Percentiles rank a stretch among this genome's conserved stretches.
These are phyloP conservation scores for Ustilago shanxiensis DNA, from an alignment of 1,284 basidiomycete species.

Conservation along the genomic window DNA sequence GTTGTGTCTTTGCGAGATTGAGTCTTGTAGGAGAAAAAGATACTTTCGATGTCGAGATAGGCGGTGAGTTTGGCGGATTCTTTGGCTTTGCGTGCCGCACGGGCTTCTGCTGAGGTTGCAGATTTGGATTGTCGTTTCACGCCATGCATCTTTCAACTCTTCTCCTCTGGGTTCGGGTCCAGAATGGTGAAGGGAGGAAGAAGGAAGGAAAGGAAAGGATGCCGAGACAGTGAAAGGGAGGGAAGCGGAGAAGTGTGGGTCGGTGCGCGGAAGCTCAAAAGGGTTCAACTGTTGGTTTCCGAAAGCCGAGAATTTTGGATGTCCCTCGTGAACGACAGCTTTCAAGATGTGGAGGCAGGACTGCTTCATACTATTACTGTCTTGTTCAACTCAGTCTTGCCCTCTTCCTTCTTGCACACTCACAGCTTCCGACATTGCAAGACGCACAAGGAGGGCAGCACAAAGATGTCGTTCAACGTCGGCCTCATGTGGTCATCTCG, in stretches of 20 bases:
- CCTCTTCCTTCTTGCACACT: background rate
- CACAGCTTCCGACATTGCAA: background rate
- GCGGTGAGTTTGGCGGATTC: slow-evolving; percentile 53
- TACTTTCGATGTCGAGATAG: slow-evolving; percentile 51
- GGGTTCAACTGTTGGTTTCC: background rate
- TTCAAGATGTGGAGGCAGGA: slow-evolving; percentile 19
- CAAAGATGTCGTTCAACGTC: slow-evolving; percentile 18
- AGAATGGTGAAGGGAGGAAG: background rate
- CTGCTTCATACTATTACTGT: too few species aligned
- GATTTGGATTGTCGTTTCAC: slow-evolving; percentile 48
- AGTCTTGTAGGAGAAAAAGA: slow-evolving; percentile 47
- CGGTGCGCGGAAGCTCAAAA: background rate
- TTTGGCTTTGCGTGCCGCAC: slow-evolving; percentile 56
- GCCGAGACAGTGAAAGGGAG: too few species aligned
- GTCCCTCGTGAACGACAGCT: background rate
- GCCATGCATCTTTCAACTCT: slow-evolving; percentile 37
- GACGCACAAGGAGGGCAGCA: background rate
- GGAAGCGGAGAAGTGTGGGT: too few species aligned
- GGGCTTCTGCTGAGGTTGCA: slow-evolving; percentile 32
- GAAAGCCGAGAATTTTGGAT: slow-evolving; percentile 8
- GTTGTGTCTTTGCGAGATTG: slow-evolving; percentile 23
- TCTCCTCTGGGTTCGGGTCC: too few species aligned
- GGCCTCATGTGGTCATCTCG: slow-evolving; percentile 13
- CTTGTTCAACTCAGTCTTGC: too few species aligned
- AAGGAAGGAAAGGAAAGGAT: background rate